These are phyloP conservation scores for Sporothrix inflata DNA, from an alignment of 2,329 filamentous ascomycete species.

Conservation along the genomic window DNA sequence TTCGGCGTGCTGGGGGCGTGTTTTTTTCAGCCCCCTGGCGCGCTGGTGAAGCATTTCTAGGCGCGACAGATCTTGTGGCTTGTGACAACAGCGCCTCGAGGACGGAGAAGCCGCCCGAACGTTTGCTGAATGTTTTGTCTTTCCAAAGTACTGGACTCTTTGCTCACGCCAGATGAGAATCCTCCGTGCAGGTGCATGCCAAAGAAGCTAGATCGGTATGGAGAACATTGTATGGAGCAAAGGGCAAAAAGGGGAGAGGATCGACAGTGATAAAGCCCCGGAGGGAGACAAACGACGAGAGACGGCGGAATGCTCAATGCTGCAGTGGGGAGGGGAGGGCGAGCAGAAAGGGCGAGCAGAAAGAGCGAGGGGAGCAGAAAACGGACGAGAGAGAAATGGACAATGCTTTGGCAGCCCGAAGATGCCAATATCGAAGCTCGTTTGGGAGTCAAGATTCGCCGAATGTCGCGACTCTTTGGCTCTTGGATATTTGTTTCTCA, in stretches of 20 bases:
- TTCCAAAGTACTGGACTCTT: neutral
- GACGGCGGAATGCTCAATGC: slow-evolving; percentile 17
- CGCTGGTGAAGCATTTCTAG: neutral
- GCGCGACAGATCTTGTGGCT: neutral
- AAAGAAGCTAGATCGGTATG: slow-evolving; percentile 8
- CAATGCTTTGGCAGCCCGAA: neutral
- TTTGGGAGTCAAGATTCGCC: slow-evolving; percentile 5
- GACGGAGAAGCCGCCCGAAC: neutral
- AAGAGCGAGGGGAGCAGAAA: neutral
- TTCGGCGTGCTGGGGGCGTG: slow-evolving; percentile 4
- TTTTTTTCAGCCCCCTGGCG: too few species aligned
- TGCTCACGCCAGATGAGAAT: neutral
- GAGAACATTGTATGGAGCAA: slow-evolving; percentile 11
- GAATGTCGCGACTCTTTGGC: neutral
- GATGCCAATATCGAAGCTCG: slow-evolving; percentile 15
- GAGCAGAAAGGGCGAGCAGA: neutral
- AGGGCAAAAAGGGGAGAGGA: neutral
- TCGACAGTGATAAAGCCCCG: neutral
- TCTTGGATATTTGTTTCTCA: neutral
- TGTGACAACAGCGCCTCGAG: neutral
- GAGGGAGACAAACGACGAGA: neutral
- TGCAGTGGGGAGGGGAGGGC: slow-evolving; percentile 5
- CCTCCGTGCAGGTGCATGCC: neutral
- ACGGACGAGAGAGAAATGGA: too few species aligned
- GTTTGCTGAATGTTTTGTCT: neutral